Conservation (phyloP, 306 rosid genomes). For the Medicago lupulina region DNA sequence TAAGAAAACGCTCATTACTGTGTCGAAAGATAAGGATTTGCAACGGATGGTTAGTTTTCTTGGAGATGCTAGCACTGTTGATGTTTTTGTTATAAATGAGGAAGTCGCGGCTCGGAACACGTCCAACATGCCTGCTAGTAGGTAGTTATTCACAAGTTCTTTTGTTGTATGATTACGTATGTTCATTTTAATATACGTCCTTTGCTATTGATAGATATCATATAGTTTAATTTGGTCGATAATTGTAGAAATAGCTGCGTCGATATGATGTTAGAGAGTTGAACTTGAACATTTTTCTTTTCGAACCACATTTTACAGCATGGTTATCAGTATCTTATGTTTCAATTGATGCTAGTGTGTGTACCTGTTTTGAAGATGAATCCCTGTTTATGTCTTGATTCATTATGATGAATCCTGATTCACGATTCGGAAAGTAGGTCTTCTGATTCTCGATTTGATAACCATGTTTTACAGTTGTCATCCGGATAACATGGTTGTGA, state of each 20-base stretch:
- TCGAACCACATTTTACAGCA: neutral
- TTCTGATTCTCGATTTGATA: neutral
- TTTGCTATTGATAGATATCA: constrained; percentile 8
- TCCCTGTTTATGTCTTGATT: neutral
- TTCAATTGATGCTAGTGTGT: neutral
- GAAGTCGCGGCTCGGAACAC: constrained; percentile 70
- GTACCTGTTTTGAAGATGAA: neutral
- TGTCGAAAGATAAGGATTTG: constrained; percentile 93
- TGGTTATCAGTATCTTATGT: neutral
- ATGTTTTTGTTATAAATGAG: constrained; percentile 72
- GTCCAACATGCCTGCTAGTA: constrained; percentile 87
- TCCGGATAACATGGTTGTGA: constrained; percentile 18
- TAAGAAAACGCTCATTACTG: constrained; percentile 84
- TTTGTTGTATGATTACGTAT: constrained; percentile 27
- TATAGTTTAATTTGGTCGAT: constrained; percentile 21
- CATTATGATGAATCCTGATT: neutral
- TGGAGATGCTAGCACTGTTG: constrained; percentile 72
- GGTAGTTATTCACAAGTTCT: constrained; percentile 59
- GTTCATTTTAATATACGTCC: constrained; percentile 13
- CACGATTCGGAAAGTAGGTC: neutral
- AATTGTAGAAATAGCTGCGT: constrained; percentile 36
- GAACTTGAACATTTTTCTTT: neutral
- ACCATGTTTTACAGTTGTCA: constrained; percentile 18
- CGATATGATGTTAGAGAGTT: constrained; percentile 34
- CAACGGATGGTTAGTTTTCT: constrained; percentile 89